Conservation (phyloP, 352 stramenopile species). For the Globisporangium cystogenes region DNA sequence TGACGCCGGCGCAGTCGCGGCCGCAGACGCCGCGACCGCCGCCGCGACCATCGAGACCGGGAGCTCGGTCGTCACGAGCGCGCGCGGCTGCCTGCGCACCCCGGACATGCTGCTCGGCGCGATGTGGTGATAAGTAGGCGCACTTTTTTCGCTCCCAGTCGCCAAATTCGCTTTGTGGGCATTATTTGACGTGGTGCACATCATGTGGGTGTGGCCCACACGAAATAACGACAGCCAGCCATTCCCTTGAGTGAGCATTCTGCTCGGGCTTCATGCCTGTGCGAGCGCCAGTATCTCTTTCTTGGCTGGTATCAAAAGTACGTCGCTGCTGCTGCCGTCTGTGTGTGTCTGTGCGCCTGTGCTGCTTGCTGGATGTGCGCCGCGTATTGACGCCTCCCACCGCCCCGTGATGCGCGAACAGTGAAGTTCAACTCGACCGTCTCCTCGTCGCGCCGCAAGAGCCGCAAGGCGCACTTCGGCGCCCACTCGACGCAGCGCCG, state of each 20-base stretch:
- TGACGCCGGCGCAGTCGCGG: background rate
- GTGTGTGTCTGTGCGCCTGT: background rate
- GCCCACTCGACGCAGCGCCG: conserved; percentile 95
- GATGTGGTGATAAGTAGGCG: too few relatives aligned
- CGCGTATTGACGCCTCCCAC: background rate
- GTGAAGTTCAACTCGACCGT: conserved; percentile 95
- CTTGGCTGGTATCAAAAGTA: conserved; percentile 85
- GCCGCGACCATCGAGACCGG: background rate
- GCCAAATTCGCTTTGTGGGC: too few relatives aligned
- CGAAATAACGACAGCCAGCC: too few relatives aligned
- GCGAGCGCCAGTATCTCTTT: conserved; percentile 68
- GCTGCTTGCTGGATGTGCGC: background rate
- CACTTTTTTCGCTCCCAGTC: too few relatives aligned
- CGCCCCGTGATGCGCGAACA: conserved; percentile 13
- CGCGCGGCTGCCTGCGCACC: background rate
- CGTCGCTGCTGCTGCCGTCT: conserved; percentile 13
- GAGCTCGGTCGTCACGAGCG: background rate
- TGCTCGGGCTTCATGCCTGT: background rate
- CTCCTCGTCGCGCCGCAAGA: conserved; percentile 96
- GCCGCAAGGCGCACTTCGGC: conserved; percentile 99
- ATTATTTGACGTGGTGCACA: too few relatives aligned
- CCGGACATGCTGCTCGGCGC: background rate
- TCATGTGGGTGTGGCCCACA: too few relatives aligned
- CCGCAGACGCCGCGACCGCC: background rate
- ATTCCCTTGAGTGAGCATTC: too few relatives aligned